Conservation (phyloP, 495 filamentous ascomycete species). For the Tuber melanosporum region DNA sequence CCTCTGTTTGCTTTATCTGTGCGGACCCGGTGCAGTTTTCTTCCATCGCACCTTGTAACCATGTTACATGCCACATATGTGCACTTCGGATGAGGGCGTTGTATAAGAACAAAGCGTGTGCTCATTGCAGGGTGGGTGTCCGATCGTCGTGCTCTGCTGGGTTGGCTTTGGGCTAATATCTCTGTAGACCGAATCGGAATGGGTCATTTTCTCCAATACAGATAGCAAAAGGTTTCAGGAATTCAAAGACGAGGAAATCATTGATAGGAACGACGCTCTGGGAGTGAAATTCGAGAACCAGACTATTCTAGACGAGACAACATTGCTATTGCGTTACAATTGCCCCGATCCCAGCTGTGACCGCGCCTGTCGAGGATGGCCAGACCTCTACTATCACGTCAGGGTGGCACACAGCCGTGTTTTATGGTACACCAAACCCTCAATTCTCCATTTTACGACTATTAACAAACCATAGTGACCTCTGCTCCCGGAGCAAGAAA, state of each 20-base stretch:
- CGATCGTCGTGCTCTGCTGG: slow-evolving; percentile 4
- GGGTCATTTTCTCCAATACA: slow-evolving; percentile 88
- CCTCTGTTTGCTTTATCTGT: slow-evolving; percentile 93
- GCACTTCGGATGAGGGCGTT: slow-evolving; percentile 78
- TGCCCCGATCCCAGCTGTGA: slow-evolving; percentile 82
- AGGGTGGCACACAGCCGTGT: slow-evolving; percentile 70
- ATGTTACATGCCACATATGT: slow-evolving; percentile 93
- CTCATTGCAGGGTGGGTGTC: slow-evolving; percentile 75
- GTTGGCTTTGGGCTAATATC: slow-evolving; percentile 32
- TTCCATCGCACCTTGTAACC: slow-evolving; percentile 85
- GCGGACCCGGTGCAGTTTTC: slow-evolving; percentile 77
- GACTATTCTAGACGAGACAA: slow-evolving; percentile 80
- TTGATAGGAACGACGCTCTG: slow-evolving; percentile 67
- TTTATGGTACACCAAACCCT: slow-evolving; percentile 61
- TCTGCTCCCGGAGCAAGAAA: slow-evolving; percentile 92
- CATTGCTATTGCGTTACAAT: slow-evolving; percentile 85
- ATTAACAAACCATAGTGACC: slow-evolving; percentile 51
- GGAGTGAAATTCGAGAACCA: slow-evolving; percentile 83
- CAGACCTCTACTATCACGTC: slow-evolving; percentile 87
- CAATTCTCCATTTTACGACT: background rate
- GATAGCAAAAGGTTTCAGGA: slow-evolving; percentile 73
- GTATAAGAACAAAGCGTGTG: slow-evolving; percentile 91
- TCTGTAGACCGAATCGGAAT: slow-evolving; percentile 64
- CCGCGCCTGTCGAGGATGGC: slow-evolving; percentile 86
- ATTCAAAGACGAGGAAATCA: slow-evolving; percentile 64